Conservation (phyloP, 1,284 basidiomycete species). For the Pseudozyma thailandica region DNA sequence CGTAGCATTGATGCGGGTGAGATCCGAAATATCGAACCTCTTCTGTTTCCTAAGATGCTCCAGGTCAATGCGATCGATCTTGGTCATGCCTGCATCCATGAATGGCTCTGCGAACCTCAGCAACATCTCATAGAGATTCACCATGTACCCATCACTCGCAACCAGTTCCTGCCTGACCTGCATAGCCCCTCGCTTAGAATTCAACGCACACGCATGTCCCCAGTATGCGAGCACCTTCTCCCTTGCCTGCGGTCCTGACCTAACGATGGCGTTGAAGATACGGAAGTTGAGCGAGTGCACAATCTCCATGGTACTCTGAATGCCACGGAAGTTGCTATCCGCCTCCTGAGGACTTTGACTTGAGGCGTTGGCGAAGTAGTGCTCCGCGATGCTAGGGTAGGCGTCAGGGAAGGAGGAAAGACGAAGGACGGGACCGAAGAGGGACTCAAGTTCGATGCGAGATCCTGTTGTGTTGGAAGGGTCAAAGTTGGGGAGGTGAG, state of each 20-base stretch:
- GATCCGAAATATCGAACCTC: constrained; percentile 54
- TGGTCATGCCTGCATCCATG: constrained; percentile 89
- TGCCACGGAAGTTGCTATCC: constrained; percentile 51
- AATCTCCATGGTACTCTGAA: constrained; percentile 59
- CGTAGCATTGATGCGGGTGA: constrained; percentile 65
- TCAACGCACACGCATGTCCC: constrained; percentile 78
- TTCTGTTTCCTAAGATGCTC: constrained; percentile 72
- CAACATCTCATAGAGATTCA: constrained; percentile 85
- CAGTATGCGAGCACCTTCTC: constrained; percentile 89
- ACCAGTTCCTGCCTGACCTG: constrained; percentile 85
- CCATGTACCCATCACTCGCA: constrained; percentile 90
- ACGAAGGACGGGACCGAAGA: constrained; percentile 61
- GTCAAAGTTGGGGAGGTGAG: constrained; percentile 78
- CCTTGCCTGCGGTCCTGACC: constrained; percentile 80
- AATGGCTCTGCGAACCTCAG: constrained; percentile 94
- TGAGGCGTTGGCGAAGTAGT: constrained; percentile 56
- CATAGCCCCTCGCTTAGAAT: constrained; percentile 87
- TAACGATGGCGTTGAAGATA: constrained; percentile 87
- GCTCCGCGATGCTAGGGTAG: constrained; percentile 54
- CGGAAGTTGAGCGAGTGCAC: constrained; percentile 82
- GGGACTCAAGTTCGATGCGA: constrained; percentile 58
- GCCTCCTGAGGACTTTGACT: constrained; percentile 51
- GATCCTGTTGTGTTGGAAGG: constrained; percentile 74
- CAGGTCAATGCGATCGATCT: constrained; percentile 86
- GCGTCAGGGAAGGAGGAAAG: constrained; percentile 61